Percentiles rank a stretch among this genome's conserved stretches.
These are phyloP conservation scores for Aspergillus sp. DNA, from an alignment of 2,329 filamentous ascomycete genomes.

Conservation along the genomic window DNA sequence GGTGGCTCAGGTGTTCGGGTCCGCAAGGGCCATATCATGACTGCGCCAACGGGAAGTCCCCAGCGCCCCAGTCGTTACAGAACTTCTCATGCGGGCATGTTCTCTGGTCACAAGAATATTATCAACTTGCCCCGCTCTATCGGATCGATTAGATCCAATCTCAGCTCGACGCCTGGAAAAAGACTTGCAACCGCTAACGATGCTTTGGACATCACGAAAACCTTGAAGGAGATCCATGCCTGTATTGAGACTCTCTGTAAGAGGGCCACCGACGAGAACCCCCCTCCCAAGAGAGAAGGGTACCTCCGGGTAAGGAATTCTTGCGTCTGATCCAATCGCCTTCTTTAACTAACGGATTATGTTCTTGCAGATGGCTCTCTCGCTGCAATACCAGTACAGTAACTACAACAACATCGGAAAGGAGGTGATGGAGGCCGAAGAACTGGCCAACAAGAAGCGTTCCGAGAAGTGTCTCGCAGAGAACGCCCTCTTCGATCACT, in stretches of 20 bases:
- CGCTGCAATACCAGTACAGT: slow-evolving; percentile 15
- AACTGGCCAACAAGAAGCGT: slow-evolving; percentile 6
- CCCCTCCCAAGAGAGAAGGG: slow-evolving; percentile 10
- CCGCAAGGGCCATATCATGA: slow-evolving; percentile 8
- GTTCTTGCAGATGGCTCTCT: slow-evolving; percentile 12
- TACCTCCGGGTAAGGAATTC: slow-evolving; percentile 15
- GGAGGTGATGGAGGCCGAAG: slow-evolving; percentile 10
- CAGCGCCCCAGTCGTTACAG: slow-evolving; percentile 6
- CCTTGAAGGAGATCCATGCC: slow-evolving; percentile 1
- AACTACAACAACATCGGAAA: slow-evolving; percentile 12
- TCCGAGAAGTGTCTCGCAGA: slow-evolving; percentile 8
- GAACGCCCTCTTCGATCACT: slow-evolving; percentile 6
- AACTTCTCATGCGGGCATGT: background rate
- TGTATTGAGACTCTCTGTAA: slow-evolving; percentile 14
- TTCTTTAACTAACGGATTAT: background rate
- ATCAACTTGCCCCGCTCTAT: background rate
- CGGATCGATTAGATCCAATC: background rate
- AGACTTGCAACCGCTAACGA: background rate
- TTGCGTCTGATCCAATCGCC: background rate
- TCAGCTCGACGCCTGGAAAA: background rate
- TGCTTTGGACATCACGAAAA: background rate
- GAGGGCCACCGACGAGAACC: slow-evolving; percentile 8
- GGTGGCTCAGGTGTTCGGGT: slow-evolving; percentile 2
- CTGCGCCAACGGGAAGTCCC: slow-evolving; percentile 18
- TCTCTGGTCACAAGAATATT: background rate